phyloP scores from a whole-genome alignment of 2,329 filamentous ascomycete genomes.

The Talaromyces sp. region DNA sequence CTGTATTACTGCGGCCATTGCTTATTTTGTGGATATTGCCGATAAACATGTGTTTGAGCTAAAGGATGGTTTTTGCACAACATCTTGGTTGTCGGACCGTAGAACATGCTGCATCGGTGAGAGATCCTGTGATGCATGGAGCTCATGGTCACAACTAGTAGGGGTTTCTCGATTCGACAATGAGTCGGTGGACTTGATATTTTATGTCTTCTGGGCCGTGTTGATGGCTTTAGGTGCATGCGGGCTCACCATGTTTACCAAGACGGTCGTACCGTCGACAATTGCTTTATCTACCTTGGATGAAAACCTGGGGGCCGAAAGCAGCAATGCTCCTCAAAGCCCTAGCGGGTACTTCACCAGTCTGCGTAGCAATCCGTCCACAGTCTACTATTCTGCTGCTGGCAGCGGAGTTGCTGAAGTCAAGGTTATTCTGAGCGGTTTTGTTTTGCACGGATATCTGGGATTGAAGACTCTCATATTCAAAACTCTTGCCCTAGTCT shows the following conservation, averaged over 20 bases:
- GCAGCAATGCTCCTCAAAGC: constrained; percentile 43
- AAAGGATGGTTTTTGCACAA: constrained; percentile 82
- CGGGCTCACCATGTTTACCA: constrained; percentile 79
- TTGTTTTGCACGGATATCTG: constrained; percentile 92
- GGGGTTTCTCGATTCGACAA: constrained; percentile 47
- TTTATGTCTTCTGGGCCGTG: constrained; percentile 72
- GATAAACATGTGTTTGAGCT: constrained; percentile 83
- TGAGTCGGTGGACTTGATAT: constrained; percentile 69
- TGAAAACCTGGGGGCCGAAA: constrained; percentile 78
- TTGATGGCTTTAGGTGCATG: constrained; percentile 69
- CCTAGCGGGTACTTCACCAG: constrained; percentile 36
- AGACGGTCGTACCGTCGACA: constrained; percentile 86
- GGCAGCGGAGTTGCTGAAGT: constrained; percentile 97
- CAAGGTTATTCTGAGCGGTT: constrained; percentile 95
- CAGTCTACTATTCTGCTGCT: constrained; percentile 93
- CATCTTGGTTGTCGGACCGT: constrained; percentile 69
- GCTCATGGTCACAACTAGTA: constrained; percentile 64
- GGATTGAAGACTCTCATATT: constrained; percentile 81
- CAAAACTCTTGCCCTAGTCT: constrained; percentile 77
- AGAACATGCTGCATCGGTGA: constrained; percentile 61
- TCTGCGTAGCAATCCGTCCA: constrained; percentile 55
- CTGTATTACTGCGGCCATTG: constrained; percentile 75
- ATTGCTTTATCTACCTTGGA: constrained; percentile 85
- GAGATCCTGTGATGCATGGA: constrained; percentile 58
- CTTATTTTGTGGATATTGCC: constrained; percentile 84